These are phyloP conservation scores for Sphagnum contortum DNA, from an alignment of 225 moss, liverwort and hornwort genomes.

Conservation along the genomic window DNA sequence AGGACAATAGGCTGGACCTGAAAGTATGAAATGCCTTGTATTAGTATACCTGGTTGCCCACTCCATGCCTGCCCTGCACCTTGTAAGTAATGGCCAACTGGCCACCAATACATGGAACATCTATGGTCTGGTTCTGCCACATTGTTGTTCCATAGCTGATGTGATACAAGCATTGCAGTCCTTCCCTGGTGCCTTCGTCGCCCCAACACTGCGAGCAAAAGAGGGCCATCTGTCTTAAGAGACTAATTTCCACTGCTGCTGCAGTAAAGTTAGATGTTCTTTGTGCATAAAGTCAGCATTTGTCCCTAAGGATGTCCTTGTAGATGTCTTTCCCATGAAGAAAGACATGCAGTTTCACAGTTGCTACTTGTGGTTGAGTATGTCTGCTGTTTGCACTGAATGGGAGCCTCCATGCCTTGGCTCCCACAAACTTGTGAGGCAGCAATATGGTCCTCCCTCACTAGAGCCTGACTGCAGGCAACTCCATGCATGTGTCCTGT, in stretches of 20 bases:
- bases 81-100: not conserved
- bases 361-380: not conserved
- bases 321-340: not conserved
- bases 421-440: not conserved
- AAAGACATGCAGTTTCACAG: not conserved
- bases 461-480: not conserved
- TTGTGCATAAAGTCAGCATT: no score
- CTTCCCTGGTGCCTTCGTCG: not conserved
- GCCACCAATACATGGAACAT: not conserved
- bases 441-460: not conserved
- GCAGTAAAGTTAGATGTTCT: not conserved
- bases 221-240: not conserved
- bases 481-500: not conserved
- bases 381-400: not conserved
- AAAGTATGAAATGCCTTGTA: not conserved
- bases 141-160: not conserved
- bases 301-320: not conserved
- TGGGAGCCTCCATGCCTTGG: not conserved
- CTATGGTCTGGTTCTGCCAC: not conserved
- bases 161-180: not conserved
- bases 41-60: not conserved
- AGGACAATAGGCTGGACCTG: not conserved
- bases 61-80: conserved; percentile 2
- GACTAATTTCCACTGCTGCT: not conserved
- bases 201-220: not conserved